Evolutionary conservation across 176 grass and related monocot species (phyloP).

Genomic region (Areca catechu): DNA sequence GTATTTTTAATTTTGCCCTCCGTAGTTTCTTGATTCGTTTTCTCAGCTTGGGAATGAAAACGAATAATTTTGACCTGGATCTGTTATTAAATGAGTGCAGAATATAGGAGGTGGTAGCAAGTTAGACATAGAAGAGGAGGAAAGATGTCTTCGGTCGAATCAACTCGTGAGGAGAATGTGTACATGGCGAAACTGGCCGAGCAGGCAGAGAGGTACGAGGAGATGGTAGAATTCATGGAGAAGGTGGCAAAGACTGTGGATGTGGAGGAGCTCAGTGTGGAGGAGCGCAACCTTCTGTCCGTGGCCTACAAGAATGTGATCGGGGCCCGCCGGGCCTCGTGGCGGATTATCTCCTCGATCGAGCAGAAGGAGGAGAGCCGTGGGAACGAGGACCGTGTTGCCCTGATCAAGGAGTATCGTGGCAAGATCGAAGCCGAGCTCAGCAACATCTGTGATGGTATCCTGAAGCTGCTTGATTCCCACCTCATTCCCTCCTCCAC

Average conservation of each 20-base stretch:
- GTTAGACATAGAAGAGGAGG: neutral
- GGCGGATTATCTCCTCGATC: constrained; percentile 18
- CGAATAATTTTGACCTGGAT: too few species aligned
- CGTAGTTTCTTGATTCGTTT: too few species aligned
- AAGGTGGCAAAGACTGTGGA: constrained; percentile 13
- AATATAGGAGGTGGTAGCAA: neutral
- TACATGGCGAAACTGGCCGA: constrained; percentile 16
- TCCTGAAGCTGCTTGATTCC: constrained; percentile 15
- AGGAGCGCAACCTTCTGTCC: constrained; percentile 18
- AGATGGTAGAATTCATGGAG: constrained; percentile 21
- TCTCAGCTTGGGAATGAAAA: too few species aligned
- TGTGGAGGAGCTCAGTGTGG: constrained; percentile 5
- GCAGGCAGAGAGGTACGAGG: constrained; percentile 15
- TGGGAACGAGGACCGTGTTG: constrained; percentile 13
- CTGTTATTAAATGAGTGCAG: neutral
- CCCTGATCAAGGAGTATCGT: constrained; percentile 13
- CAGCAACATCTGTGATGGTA: constrained; percentile 14
- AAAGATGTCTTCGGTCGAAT: neutral
- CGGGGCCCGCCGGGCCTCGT: constrained; percentile 13
- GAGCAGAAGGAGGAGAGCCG: constrained; percentile 17
- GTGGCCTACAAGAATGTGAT: constrained; percentile 20
- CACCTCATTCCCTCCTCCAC: constrained; percentile 3
- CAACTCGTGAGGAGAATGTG: constrained; percentile 15
- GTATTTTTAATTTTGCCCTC: too few species aligned
- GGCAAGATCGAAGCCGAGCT: constrained; percentile 11